Evolutionary conservation across 495 filamentous ascomycete species (phyloP).

Genomic region (Aspergillus saccharolyticus): DNA sequence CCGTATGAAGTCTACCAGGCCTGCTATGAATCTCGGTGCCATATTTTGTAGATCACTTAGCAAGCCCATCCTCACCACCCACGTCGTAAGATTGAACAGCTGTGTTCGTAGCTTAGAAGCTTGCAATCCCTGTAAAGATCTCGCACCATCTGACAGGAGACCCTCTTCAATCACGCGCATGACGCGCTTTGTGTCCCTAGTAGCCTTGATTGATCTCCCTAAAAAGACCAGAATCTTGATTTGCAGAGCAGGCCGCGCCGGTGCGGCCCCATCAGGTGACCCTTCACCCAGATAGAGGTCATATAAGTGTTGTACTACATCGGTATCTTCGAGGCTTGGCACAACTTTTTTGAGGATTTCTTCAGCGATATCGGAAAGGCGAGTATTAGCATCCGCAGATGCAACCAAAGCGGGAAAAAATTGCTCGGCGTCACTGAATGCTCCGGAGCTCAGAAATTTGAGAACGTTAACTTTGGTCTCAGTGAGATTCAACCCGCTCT

Average conservation of each 20-base stretch:
- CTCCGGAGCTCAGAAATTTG: constrained; percentile 73
- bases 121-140: constrained; percentile 58
- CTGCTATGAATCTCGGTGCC: constrained; percentile 63
- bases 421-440: constrained; percentile 73
- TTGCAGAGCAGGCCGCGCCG: constrained; percentile 64
- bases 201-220: constrained; percentile 67
- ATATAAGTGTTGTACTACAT: constrained; percentile 59
- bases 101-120: constrained; percentile 69
- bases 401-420: constrained; percentile 82
- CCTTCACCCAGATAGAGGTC: constrained; percentile 58
- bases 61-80: constrained; percentile 73
- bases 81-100: constrained; percentile 84
- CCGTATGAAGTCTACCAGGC: constrained; percentile 68
- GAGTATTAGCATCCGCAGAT: constrained; percentile 73
- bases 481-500: constrained; percentile 59
- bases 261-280: constrained; percentile 37
- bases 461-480: constrained; percentile 63
- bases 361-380: constrained; percentile 73
- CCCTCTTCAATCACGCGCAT: constrained; percentile 65
- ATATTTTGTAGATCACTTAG: constrained; percentile 54
- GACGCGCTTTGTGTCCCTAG: constrained; percentile 59
- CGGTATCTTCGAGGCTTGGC: constrained; percentile 62
- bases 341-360: constrained; percentile 74
- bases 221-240: constrained; percentile 69
- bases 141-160: constrained; percentile 45